Percentiles rank a stretch among this genome's conserved stretches.
Evolutionary conservation across 768 basidiomycete genomes (phyloP).

Genomic region (Psilocybe azurescens): DNA sequence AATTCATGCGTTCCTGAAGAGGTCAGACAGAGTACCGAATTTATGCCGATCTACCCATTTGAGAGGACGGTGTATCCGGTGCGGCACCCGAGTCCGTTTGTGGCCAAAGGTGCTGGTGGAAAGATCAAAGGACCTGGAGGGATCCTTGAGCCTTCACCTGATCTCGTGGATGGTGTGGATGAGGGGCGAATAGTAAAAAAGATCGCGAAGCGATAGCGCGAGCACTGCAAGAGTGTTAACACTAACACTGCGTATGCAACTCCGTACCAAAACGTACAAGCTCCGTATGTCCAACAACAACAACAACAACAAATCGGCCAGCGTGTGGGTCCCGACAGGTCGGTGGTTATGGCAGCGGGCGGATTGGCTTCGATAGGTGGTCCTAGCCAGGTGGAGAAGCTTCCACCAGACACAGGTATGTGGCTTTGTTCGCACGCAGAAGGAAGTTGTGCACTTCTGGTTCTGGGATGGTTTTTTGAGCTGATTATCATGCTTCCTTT

Average conservation of each 20-base stretch:
- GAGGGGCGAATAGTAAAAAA: conserved; percentile 4
- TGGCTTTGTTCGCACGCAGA: conserved; percentile 5
- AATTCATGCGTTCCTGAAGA: conserved; percentile 91
- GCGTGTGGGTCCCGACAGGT: conserved; percentile 55
- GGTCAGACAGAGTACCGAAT: conserved; percentile 77
- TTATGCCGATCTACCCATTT: conserved; percentile 85
- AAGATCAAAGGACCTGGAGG: conserved; percentile 65
- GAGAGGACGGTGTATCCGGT: conserved; percentile 70
- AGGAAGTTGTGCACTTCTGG: not conserved
- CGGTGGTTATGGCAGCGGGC: conserved; percentile 69
- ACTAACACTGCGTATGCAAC: conserved; percentile 8
- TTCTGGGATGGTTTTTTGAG: not conserved
- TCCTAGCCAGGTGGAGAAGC: conserved; percentile 62
- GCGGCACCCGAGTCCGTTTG: conserved; percentile 75
- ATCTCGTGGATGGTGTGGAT: conserved; percentile 3
- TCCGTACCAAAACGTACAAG: conserved; percentile 7
- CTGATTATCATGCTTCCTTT: not conserved
- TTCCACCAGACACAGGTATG: conserved; percentile 74
- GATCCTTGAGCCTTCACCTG: conserved; percentile 43
- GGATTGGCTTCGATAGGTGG: conserved; percentile 50
- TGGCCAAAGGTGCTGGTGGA: conserved; percentile 42
- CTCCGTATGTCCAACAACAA: conserved; percentile 26
- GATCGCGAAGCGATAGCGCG: not conserved
- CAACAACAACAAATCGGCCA: conserved; percentile 28
- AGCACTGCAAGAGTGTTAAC: not conserved